phyloP scores from a whole-genome alignment of 1,284 basidiomycete species.

The Trichosporon sp. region DNA sequence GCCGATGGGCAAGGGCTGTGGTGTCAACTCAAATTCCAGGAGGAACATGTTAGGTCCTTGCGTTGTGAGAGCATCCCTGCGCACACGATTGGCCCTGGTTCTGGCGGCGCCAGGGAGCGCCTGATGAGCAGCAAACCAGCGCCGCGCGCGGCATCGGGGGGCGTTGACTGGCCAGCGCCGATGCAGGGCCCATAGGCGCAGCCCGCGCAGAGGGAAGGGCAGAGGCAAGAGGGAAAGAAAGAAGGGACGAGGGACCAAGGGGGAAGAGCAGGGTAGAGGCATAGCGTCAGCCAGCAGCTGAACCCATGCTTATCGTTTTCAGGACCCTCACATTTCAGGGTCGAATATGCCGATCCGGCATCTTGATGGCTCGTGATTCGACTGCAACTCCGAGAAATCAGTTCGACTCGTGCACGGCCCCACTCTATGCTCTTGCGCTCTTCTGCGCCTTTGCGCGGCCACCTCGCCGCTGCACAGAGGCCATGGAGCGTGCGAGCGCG shows the following conservation, averaged over 20 bases:
- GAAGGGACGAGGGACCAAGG: too few relatives aligned
- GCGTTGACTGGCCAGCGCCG: neutral
- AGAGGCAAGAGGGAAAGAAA: too few relatives aligned
- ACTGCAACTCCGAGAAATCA: neutral
- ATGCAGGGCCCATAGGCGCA: too few relatives aligned
- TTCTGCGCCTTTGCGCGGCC: neutral
- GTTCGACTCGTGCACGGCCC: neutral
- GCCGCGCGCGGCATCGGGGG: neutral
- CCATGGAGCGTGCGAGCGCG: neutral
- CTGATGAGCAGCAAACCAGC: neutral
- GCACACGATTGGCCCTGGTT: neutral
- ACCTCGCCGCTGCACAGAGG: neutral
- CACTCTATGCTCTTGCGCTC: neutral
- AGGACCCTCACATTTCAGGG: neutral
- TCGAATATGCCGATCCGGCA: neutral
- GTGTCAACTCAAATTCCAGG: slow-evolving; percentile 2
- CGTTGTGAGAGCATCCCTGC: neutral
- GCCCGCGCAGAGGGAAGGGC: too few relatives aligned
- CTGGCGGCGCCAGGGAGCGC: neutral
- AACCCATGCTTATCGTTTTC: slow-evolving; percentile 1
- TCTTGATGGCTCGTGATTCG: slow-evolving; percentile 1
- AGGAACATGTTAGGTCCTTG: neutral
- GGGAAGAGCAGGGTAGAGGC: too few relatives aligned
- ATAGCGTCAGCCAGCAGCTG: neutral
- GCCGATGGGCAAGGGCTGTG: neutral